Evolutionary conservation across 352 stramenopile genomes (phyloP), one percentile per base, ranked within the genome.

Genomic region (Globisporangium paddicum): DNA sequence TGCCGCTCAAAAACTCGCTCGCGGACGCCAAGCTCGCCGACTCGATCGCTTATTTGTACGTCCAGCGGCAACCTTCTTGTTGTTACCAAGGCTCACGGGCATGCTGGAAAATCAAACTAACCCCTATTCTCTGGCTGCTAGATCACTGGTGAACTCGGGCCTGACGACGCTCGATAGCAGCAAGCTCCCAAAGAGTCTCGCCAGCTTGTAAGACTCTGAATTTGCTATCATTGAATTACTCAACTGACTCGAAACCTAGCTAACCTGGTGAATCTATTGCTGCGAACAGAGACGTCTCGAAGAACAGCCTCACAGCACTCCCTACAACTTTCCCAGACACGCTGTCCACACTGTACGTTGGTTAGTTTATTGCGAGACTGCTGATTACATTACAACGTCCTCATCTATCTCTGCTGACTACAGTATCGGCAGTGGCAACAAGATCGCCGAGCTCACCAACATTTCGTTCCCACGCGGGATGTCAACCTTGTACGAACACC

Each of bases 401-500:
- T 30, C 35, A 3, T 61, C 3, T 49, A 0, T 59, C 32, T 26
- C 8, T 28, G 2, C 3, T 23, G 7, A 16, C 19, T 56, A 25
- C 38, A 71, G 64, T 11, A 81, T 74, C 5, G 71, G 66, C 4
- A 71, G 53, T 2, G 64, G 66, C 56, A 87, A 87, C 64, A 48
- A 73, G 47, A 62, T 90, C 41, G 45, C 66, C 11, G 32, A 82
- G 64, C 68, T 92, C 26, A 66, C 62, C 44, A 71, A 77, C n/a
- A 71, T 86, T 54, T 58, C 65, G 23, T 78, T 92, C 61, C 72
- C 82, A 0, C 74, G 58, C 4, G 73, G 64, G 18, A 72, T 84
- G 50, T 66, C 66, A 32, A 69, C 59, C 21, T 60, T 92, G 34
- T 67, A 52, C 44, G 54, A 35, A 10, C 14, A 8, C 10, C 8